A percentile compares a stretch with the other conserved stretches of the same genome.
These are phyloP conservation scores for Paramecium tetraurelia DNA, from an alignment of 73 alveolate species.

Conservation along the genomic window DNA sequence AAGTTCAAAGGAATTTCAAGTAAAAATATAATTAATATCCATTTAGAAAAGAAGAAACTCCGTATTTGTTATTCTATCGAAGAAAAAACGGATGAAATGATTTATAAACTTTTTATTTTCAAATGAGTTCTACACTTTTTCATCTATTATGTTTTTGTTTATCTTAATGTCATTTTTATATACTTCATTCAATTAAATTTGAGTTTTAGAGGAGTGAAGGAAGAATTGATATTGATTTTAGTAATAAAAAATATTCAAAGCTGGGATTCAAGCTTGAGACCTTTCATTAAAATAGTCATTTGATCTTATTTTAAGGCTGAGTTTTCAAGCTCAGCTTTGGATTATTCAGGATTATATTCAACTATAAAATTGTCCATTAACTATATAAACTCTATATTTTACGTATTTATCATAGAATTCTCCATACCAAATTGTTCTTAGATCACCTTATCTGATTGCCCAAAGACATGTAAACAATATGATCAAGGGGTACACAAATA, in stretches of 20 bases:
- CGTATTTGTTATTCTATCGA: neutral
- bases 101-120: neutral
- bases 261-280: neutral
- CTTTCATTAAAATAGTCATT: neutral
- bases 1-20: neutral
- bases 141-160: no score
- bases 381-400: neutral
- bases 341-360: neutral
- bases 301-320: neutral
- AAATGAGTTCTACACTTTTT: neutral
- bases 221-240: neutral
- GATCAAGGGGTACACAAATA: neutral
- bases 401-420: conserved; percentile 4
- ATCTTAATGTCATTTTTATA: neutral
- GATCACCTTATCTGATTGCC: neutral
- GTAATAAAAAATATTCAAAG: neutral
- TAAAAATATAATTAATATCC: neutral
- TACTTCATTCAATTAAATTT: no score
- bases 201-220: neutral
- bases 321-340: neutral
- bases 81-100: neutral
- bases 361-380: neutral
- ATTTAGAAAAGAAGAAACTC: neutral
- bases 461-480: neutral
- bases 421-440: conserved; percentile 27